Evolutionary conservation across 441 rosid species (phyloP).

Genomic region (Arabidopsis lyrata): DNA sequence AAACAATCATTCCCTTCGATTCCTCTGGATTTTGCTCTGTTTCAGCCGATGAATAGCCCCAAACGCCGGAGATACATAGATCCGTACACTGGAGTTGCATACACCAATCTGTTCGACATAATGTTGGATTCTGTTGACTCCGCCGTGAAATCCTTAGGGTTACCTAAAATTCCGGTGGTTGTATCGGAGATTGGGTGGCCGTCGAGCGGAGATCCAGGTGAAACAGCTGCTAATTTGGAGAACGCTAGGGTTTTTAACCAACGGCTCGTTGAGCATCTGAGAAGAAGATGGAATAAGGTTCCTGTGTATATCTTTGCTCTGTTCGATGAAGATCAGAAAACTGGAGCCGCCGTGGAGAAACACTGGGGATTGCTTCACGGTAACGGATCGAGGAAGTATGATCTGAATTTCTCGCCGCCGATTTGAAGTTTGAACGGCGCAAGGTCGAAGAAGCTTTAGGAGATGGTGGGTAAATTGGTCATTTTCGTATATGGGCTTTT

Average conservation of each 20-base stretch:
- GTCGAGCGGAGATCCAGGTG: slow-evolving; percentile 31
- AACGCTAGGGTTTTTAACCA: slow-evolving; percentile 42
- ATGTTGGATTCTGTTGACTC: slow-evolving; percentile 44
- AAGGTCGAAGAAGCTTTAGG: background rate
- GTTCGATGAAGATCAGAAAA: slow-evolving; percentile 47
- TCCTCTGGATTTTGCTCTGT: slow-evolving; percentile 41
- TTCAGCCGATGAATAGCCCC: slow-evolving; percentile 28
- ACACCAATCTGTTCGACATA: slow-evolving; percentile 44
- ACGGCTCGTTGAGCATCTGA: slow-evolving; percentile 43
- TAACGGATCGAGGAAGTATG: slow-evolving; percentile 39
- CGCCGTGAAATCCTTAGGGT: slow-evolving; percentile 41
- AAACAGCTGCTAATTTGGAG: slow-evolving; percentile 42
- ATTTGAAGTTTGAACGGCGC: slow-evolving; percentile 19
- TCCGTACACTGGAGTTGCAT: slow-evolving; percentile 41
- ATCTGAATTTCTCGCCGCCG: slow-evolving; percentile 42
- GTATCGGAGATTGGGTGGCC: slow-evolving; percentile 48
- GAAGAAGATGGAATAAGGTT: slow-evolving; percentile 24
- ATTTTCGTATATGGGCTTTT: slow-evolving; percentile 1
- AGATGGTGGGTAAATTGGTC: background rate
- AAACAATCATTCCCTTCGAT: slow-evolving; percentile 43
- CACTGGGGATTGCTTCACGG: slow-evolving; percentile 45
- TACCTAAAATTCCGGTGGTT: slow-evolving; percentile 34
- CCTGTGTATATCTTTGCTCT: slow-evolving; percentile 43
- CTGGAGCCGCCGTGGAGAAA: slow-evolving; percentile 41
- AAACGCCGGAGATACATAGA: slow-evolving; percentile 35